A percentile compares a stretch with the other conserved stretches of the same genome.
Evolutionary conservation across 192 early-diverging fungal species (phyloP).

Genomic region (Umbelopsis sp.): DNA sequence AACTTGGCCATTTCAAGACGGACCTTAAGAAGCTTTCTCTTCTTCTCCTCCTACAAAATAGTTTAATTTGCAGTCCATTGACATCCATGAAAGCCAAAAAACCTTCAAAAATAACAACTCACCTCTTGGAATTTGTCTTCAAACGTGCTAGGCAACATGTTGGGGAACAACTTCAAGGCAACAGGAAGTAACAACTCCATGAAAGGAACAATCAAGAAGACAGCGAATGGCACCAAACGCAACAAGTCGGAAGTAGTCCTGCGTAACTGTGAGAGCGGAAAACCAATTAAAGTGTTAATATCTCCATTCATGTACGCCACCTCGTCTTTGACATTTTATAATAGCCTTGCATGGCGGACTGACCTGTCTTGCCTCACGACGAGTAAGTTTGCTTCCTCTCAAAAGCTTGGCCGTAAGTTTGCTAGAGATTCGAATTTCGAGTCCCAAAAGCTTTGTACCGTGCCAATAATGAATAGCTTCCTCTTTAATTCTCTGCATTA

Average conservation of each 20-base stretch:
- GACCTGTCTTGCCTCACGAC: slow-evolving; percentile 87
- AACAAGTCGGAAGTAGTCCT: slow-evolving; percentile 86
- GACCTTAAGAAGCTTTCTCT: slow-evolving; percentile 87
- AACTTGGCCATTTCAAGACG: slow-evolving; percentile 95
- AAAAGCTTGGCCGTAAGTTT: slow-evolving; percentile 74
- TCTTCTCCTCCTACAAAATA: slow-evolving; percentile 83
- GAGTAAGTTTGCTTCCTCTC: slow-evolving; percentile 75
- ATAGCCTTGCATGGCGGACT: slow-evolving; percentile 12
- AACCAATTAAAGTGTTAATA: neutral
- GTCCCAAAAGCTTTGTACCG: slow-evolving; percentile 86
- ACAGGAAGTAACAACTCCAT: slow-evolving; percentile 94
- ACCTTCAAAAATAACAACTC: neutral
- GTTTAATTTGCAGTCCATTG: slow-evolving; percentile 2
- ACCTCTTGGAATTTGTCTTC: slow-evolving; percentile 86
- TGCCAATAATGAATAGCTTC: slow-evolving; percentile 93
- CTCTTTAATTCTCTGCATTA: slow-evolving; percentile 81
- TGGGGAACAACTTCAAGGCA: slow-evolving; percentile 90
- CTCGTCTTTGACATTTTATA: too few species aligned
- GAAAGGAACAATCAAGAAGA: slow-evolving; percentile 94
- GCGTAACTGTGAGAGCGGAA: slow-evolving; percentile 58
- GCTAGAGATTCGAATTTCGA: slow-evolving; percentile 86
- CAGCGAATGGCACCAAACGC: slow-evolving; percentile 87
- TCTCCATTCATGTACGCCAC: neutral
- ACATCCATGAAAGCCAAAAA: neutral
- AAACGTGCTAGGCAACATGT: slow-evolving; percentile 96